These are phyloP conservation scores for Leishmania gerbilli DNA, from an alignment of 208 protist species.

Conservation along the genomic window DNA sequence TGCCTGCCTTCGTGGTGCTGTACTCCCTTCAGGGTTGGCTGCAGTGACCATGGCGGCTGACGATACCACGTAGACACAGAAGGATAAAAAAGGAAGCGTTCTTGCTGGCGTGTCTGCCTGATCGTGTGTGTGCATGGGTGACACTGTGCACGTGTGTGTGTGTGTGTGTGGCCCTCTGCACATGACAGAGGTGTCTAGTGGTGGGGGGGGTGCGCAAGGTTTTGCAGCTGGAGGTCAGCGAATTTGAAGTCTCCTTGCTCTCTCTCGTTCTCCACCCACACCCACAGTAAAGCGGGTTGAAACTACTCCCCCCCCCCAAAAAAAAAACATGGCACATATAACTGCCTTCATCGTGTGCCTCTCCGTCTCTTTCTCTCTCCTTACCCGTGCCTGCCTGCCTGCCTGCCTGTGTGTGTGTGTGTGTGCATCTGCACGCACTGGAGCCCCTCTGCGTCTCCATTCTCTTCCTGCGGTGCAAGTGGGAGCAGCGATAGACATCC, in stretches of 20 bases:
- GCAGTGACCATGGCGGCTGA: background rate
- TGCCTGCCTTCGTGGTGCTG: slow-evolving; percentile 49
- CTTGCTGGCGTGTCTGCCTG: background rate
- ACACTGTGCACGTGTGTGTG: background rate
- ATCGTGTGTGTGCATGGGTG: background rate
- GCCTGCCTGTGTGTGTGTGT: background rate
- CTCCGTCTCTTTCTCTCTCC: background rate
- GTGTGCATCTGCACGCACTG: background rate
- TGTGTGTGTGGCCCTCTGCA: background rate
- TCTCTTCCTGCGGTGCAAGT: background rate
- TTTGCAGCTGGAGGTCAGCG: background rate
- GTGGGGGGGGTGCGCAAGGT: background rate
- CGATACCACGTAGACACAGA: background rate
- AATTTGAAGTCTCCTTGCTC: background rate
- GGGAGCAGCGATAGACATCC: background rate
- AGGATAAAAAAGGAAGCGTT: background rate
- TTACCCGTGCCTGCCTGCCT: background rate
- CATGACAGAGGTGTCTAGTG: background rate
- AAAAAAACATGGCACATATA: background rate
- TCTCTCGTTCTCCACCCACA: background rate
- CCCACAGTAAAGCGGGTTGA: background rate
- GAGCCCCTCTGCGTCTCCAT: background rate
- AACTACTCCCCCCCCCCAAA: background rate
- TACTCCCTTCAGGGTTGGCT: slow-evolving; percentile 35
- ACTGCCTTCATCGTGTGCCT: background rate